These are phyloP conservation scores for Talaromyces sp. DNA, from an alignment of 2,329 filamentous ascomycete genomes.

Conservation along the genomic window DNA sequence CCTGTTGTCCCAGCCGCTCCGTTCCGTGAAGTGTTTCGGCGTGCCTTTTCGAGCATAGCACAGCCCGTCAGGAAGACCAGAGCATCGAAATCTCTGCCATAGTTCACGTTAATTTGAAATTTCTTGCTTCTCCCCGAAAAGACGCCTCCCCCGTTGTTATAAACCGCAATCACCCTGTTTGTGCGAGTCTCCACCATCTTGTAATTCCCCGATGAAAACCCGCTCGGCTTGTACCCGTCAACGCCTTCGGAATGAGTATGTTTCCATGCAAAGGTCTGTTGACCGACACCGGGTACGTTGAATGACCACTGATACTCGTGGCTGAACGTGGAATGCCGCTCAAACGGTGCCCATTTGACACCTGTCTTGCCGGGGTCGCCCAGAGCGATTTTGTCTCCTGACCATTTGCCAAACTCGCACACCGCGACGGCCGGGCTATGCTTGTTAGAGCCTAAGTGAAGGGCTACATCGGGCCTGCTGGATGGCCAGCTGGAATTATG, in stretches of 20 bases:
- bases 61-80: constrained; percentile 14
- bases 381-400: constrained; percentile 33
- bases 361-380: constrained; percentile 27
- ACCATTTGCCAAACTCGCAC: constrained; percentile 35
- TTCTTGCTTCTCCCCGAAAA: not conserved
- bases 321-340: constrained; percentile 24
- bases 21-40: not conserved
- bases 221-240: constrained; percentile 23
- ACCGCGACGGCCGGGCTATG: constrained; percentile 24
- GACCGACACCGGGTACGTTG: constrained; percentile 1
- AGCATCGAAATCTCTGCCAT: constrained; percentile 17
- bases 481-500: not conserved
- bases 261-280: constrained; percentile 34
- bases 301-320: constrained; percentile 30
- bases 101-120: constrained; percentile 19
- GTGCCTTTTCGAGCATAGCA: constrained; percentile 12
- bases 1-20: not conserved
- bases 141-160: constrained; percentile 2
- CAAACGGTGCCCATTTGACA: constrained; percentile 32
- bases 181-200: constrained; percentile 27
- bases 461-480: not conserved
- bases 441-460: not conserved
- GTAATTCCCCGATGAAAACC: constrained; percentile 26
- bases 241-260: constrained; percentile 30
- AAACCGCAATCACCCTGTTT: constrained; percentile 21